Evolutionary conservation across 768 basidiomycete genomes (phyloP), one percentile per base, ranked within the genome.

Genomic region (Mycena pura): DNA sequence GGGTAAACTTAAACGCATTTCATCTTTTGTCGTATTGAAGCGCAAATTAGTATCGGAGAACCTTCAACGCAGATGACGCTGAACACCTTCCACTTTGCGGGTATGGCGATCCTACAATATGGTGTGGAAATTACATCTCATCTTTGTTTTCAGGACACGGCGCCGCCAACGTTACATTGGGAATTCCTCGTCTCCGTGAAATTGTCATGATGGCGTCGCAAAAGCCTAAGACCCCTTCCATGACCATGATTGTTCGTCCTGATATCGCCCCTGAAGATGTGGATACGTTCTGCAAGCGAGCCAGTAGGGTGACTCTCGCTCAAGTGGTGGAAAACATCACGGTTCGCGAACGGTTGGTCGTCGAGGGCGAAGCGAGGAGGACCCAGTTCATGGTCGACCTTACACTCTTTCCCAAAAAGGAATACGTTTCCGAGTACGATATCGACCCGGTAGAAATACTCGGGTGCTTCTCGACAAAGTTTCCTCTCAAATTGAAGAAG

Each of bases 41-140:
- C 43, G 10, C 53, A 51, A n/a, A 49, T 8, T 60, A 99, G 97
- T 77, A 87, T 99, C 40, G 97, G 97, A 50, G 97, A 99, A 74
- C 97, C 97, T 5, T 99, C 97, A 15, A 99, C 97, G 0, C 97
- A 99, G 74, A 99, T 99, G 97, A 99, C 97, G 9, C 78, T 99
- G 64, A 99, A 99, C 73, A 99, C 97, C 13, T 99, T 99, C 86
- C 97, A 99, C 80, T 96, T 99, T 70, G 97, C 97, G 67, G 96
- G 95, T 88, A 74, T 69, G 84, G 70, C 34, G 63, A 59, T 45
- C 36, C 27, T 32, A 22, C 11, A 3, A 14, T 56, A 31, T 29
- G n/a, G 41, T 32, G 13, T 8, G 15, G 29, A 4, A 10, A 28
- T 11, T 21, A 15, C 24, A 13, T 43, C 39, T 62, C 40, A 60